Evolutionary conservation across 2,329 filamentous ascomycete species (phyloP).

Genomic region (Huntiella omanensis): DNA sequence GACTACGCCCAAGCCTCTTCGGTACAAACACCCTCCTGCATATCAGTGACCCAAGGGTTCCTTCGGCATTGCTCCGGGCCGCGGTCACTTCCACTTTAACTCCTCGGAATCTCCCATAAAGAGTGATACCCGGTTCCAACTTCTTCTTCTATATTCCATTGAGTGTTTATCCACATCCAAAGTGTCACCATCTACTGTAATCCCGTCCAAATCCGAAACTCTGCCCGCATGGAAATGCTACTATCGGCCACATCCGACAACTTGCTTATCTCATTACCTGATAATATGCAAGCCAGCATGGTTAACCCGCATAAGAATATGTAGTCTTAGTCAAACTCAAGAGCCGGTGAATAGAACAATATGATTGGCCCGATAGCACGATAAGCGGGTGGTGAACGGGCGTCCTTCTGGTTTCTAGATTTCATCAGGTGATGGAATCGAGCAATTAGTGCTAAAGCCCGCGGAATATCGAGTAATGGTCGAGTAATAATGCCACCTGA

Average conservation of each 20-base stretch:
- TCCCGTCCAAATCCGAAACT: too few species aligned
- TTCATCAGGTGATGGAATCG: slow-evolving; percentile 9
- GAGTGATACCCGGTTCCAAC: too few species aligned
- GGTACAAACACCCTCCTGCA: not conserved
- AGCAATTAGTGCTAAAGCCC: slow-evolving; percentile 1
- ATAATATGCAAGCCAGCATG: not conserved
- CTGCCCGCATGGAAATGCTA: too few species aligned
- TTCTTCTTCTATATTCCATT: too few species aligned
- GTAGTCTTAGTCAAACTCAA: too few species aligned
- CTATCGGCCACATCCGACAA: slow-evolving; percentile 7
- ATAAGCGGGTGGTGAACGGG: not conserved
- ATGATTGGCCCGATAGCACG: not conserved
- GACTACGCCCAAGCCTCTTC: not conserved
- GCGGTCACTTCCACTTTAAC: not conserved
- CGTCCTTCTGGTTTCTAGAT: not conserved
- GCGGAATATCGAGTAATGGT: slow-evolving; percentile 5
- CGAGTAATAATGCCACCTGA: slow-evolving; percentile 3
- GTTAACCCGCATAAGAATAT: not conserved
- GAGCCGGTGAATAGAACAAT: not conserved
- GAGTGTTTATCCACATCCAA: too few species aligned
- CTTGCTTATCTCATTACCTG: too few species aligned
- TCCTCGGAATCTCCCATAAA: too few species aligned
- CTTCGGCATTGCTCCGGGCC: not conserved
- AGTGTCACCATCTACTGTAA: too few species aligned
- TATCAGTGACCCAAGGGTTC: not conserved